A percentile compares a stretch with the other conserved stretches of the same genome.
phyloP scores from a whole-genome alignment of 257 asterid genomes.

The Primulina huaijiensis region DNA sequence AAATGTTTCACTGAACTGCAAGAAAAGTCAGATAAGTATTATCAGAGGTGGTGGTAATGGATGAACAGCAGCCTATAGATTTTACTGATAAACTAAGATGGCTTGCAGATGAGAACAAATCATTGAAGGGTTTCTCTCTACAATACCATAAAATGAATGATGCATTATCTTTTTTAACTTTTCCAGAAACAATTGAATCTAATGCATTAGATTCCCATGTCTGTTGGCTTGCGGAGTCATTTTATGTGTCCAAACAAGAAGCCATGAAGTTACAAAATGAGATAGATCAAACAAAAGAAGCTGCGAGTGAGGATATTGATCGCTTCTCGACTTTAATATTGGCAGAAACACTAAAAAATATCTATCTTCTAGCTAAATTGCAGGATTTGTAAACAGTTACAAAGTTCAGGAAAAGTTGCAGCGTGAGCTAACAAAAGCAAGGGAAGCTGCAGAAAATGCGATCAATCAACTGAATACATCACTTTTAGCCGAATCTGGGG shows the following conservation, averaged over 20 bases:
- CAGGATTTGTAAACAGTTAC: constrained; percentile 48
- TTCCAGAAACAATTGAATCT: constrained; percentile 61
- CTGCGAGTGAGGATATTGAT: constrained; percentile 51
- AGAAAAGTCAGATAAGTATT: constrained; percentile 69
- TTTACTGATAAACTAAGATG: constrained; percentile 55
- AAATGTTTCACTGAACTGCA: constrained; percentile 53
- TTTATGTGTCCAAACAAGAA: constrained; percentile 53
- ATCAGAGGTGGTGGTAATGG: constrained; percentile 38
- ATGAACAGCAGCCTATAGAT: constrained; percentile 50
- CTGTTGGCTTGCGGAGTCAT: constrained; percentile 67
- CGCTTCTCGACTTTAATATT: constrained; percentile 50
- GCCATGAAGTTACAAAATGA: constrained; percentile 51
- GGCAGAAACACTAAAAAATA: constrained; percentile 60
- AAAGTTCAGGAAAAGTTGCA: constrained; percentile 45
- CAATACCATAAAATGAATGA: constrained; percentile 48
- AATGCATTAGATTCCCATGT: constrained; percentile 47
- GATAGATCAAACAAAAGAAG: constrained; percentile 47
- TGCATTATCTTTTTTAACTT: constrained; percentile 42
- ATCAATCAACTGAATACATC: constrained; percentile 52
- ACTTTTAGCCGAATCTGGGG: constrained; percentile 61
- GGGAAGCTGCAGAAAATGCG: constrained; percentile 49
- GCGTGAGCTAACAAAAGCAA: constrained; percentile 48
- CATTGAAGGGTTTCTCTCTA: constrained; percentile 44
- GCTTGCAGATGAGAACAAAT: constrained; percentile 66
- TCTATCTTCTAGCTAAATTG: constrained; percentile 57